These are phyloP conservation scores for Didymella keratinophila DNA, from an alignment of 2,329 filamentous ascomycete genomes.

Conservation along the genomic window DNA sequence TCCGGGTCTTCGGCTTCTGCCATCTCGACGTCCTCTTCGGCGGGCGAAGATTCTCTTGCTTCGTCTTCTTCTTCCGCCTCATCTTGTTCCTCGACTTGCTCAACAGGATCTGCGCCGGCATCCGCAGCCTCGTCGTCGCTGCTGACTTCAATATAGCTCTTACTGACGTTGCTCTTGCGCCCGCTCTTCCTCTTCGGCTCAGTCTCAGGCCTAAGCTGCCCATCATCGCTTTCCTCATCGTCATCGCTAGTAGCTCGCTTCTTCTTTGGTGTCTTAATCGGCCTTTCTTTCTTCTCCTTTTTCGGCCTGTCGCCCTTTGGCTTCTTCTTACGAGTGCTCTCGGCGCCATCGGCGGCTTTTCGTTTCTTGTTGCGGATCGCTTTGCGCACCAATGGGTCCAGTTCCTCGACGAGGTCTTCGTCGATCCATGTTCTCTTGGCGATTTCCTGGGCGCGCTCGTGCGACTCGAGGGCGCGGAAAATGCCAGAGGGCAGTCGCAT, in stretches of 20 bases:
- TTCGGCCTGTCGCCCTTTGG: constrained; percentile 39
- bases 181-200: constrained; percentile 55
- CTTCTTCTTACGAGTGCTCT: constrained; percentile 47
- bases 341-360: constrained; percentile 40
- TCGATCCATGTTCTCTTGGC: constrained; percentile 86
- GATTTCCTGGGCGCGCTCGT: constrained; percentile 82
- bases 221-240: constrained; percentile 43
- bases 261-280: constrained; percentile 51
- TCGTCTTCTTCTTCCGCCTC: constrained; percentile 26
- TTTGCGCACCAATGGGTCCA: constrained; percentile 79
- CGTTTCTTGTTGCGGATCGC: constrained; percentile 68
- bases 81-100: constrained; percentile 25
- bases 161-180: constrained; percentile 46
- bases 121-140: constrained; percentile 53
- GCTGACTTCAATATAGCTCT: constrained; percentile 57
- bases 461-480: constrained; percentile 77
- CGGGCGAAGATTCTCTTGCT: constrained; percentile 8
- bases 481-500: constrained; percentile 80
- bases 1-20: constrained; percentile 24
- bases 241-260: constrained; percentile 43
- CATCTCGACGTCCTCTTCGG: constrained; percentile 41
- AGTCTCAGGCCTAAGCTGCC: constrained; percentile 44
- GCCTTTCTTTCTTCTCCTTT: constrained; percentile 37
- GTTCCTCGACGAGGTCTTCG: constrained; percentile 73
- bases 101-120: constrained; percentile 34